phyloP scores from a whole-genome alignment of 306 rosid species.

The Cicer yamashitae region DNA sequence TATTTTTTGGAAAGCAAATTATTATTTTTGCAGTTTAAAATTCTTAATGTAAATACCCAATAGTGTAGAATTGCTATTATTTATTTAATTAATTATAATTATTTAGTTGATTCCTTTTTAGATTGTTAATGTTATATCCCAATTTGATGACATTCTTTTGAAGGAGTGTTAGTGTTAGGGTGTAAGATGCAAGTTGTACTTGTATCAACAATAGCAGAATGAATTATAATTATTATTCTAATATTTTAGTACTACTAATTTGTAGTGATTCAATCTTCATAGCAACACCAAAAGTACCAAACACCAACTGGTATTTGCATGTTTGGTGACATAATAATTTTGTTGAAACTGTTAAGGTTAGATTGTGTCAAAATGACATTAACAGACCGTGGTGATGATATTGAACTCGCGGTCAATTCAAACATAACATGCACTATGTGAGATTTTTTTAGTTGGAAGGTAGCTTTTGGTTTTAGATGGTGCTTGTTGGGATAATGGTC shows the following conservation, averaged over 20 bases:
- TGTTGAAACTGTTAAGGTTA: no score
- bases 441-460: constrained; percentile 30
- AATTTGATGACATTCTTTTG: not conserved
- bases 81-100: not conserved
- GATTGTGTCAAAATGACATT: no score
- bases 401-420: no score
- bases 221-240: no score
- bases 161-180: not conserved
- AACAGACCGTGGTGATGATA: no score
- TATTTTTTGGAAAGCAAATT: constrained; percentile 33
- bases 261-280: no score
- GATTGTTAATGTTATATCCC: not conserved
- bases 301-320: no score
- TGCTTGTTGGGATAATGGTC: constrained; percentile 27
- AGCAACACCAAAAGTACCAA: no score
- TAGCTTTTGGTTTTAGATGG: constrained; percentile 1
- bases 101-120: constrained; percentile 24
- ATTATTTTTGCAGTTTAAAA: constrained; percentile 24
- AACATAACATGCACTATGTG: no score
- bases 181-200: not conserved
- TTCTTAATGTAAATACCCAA: constrained; percentile 47
- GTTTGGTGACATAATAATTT: no score
- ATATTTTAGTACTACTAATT: no score
- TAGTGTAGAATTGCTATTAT: not conserved
- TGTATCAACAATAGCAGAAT: not conserved